Conservation (phyloP, 805 yeast genomes). For the Citeromyces nyonsensis region DNA sequence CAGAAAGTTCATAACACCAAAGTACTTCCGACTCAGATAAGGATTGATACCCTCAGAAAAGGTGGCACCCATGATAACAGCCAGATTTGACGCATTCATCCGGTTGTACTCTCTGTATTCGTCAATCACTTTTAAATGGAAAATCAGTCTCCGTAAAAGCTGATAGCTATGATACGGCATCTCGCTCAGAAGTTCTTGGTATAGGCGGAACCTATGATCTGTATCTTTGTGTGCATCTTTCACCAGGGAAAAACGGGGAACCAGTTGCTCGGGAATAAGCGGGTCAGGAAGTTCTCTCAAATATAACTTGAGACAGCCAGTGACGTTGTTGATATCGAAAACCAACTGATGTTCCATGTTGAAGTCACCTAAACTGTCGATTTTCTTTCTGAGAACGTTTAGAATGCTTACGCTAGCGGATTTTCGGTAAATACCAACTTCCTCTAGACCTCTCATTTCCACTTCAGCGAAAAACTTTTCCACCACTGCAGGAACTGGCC, state of each 20-base stretch:
- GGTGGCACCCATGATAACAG: constrained; percentile 71
- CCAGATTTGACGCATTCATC: constrained; percentile 82
- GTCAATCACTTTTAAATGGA: constrained; percentile 58
- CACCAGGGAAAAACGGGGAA: constrained; percentile 35
- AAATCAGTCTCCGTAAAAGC: constrained; percentile 48
- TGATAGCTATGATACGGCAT: constrained; percentile 57
- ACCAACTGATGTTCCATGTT: constrained; percentile 23
- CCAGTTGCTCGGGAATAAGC: constrained; percentile 49
- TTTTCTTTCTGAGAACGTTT: constrained; percentile 22
- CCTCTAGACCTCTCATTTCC: constrained; percentile 79
- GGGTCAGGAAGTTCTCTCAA: constrained; percentile 83
- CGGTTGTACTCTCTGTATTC: constrained; percentile 53
- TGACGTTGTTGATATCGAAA: constrained; percentile 72
- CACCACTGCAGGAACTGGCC: constrained; percentile 49
- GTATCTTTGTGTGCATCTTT: constrained; percentile 10
- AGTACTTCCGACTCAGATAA: constrained; percentile 26
- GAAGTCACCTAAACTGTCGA: constrained; percentile 29
- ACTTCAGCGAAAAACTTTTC: constrained; percentile 55
- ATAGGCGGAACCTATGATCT: constrained; percentile 10
- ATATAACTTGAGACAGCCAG: constrained; percentile 76
- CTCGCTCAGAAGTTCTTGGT: constrained; percentile 10
- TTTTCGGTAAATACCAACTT: constrained; percentile 78
- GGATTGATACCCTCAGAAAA: constrained; percentile 39
- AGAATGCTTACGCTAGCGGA: constrained; percentile 35
- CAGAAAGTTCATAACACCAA: constrained; percentile 38